A percentile compares a stretch with the other conserved stretches of the same genome.
Conservation (phyloP, 306 rosid species). For the Gillenia trifoliata region DNA sequence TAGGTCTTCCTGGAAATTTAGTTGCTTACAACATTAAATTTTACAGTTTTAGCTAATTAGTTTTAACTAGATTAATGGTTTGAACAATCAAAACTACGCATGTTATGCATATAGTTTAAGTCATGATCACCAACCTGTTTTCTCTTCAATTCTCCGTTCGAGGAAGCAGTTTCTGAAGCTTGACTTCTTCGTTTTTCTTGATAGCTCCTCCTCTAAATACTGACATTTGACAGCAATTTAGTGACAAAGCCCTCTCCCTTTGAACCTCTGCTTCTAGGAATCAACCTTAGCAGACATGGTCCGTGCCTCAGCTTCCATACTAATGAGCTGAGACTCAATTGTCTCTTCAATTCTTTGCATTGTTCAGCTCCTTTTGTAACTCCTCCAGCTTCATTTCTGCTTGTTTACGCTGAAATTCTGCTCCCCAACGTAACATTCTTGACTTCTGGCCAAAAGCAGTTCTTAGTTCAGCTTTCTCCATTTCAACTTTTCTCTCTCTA, state of each 20-base stretch:
- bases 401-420: conserved; percentile 52
- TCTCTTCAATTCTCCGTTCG: conserved; percentile 55
- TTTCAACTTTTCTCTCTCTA: conserved; percentile 29
- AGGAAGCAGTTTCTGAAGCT: conserved; percentile 32
- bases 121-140: conserved; percentile 61
- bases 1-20: conserved; percentile 65
- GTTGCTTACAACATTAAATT: conserved; percentile 11
- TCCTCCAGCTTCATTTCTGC: conserved; percentile 56
- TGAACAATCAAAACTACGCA: no score
- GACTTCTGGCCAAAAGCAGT: conserved; percentile 46
- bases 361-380: conserved; percentile 49
- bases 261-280: conserved; percentile 52
- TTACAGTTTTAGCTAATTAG: no score
- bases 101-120: no score
- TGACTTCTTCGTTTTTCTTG: conserved; percentile 52
- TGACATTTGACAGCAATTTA: conserved; percentile 44
- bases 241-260: conserved; percentile 48
- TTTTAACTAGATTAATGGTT: conserved; percentile 7
- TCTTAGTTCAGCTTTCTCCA: conserved; percentile 31
- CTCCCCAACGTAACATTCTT: conserved; percentile 45
- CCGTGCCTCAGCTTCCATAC: conserved; percentile 58
- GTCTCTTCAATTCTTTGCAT: conserved; percentile 49
- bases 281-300: conserved; percentile 51
- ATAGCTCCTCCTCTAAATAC: conserved; percentile 53
- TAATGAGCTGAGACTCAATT: conserved; percentile 54